These are phyloP conservation scores for Cladochytrium replicatum DNA, from an alignment of 192 early-diverging fungal genomes.

Conservation along the genomic window DNA sequence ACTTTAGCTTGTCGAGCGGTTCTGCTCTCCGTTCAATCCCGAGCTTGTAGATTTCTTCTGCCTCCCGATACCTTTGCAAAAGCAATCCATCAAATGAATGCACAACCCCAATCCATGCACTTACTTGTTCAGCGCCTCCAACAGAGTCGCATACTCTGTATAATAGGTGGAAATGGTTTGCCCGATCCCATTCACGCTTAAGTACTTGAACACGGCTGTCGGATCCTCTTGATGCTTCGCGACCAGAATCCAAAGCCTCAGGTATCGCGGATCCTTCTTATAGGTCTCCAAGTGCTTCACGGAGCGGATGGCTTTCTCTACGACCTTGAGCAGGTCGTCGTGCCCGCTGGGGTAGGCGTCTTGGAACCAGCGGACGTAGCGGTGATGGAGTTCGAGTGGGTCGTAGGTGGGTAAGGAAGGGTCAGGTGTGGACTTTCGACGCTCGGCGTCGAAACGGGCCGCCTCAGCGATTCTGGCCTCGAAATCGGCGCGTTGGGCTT, in stretches of 20 bases:
- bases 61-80: constrained; percentile 37
- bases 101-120: constrained; percentile 7
- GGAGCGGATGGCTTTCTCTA: constrained; percentile 25
- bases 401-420: constrained; percentile 11
- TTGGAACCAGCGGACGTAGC: constrained; percentile 30
- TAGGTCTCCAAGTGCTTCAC: constrained; percentile 24
- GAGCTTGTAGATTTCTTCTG: constrained; percentile 50
- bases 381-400: constrained; percentile 24
- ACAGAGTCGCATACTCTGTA: constrained; percentile 57
- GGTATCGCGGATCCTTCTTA: constrained; percentile 36
- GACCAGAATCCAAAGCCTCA: constrained; percentile 55
- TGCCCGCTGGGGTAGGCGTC: constrained; percentile 19
- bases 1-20: constrained; percentile 54
- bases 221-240: constrained; percentile 34
- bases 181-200: constrained; percentile 64
- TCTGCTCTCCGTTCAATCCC: constrained; percentile 62
- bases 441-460: neutral
- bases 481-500: neutral
- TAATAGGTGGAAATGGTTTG: constrained; percentile 54
- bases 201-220: constrained; percentile 65
- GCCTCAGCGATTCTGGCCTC: neutral
- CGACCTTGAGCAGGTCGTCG: constrained; percentile 2
- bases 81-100: constrained; percentile 1
- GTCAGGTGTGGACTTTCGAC: neutral
- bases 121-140: constrained; percentile 37